Evolutionary conservation across 257 asterid genomes (phyloP), one percentile per base, ranked within the genome.

Genomic region (Plantago ovata): DNA sequence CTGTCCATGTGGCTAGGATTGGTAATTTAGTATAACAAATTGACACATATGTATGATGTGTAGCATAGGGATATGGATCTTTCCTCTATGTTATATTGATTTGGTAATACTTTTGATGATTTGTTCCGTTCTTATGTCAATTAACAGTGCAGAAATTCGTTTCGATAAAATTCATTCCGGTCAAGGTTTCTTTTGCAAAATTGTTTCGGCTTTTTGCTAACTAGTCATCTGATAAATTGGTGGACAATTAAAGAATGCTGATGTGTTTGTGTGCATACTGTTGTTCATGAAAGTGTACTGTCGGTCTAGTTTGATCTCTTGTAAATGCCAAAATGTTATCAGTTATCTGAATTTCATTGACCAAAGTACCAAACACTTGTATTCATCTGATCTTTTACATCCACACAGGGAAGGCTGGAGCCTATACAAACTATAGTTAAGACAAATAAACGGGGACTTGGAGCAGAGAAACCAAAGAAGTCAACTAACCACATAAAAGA

Each of bases 321-420:
- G 4, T 8, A 28, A 28, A 28, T 28, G 36, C n/a, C n/a, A 41
- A 55, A n/a, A n/a, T n/a, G n/a, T n/a, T 28, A 46, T 11, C 9
- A 10, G 10, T 2, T 12, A 10, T 50, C n/a, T 21, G 23, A 44
- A 24, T 1, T 15, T 59, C 5, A 28, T 15, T 39, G 12, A 20
- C 39, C 13, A 51, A 32, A 40, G 32, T 9, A 20, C 39, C 13
- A 51, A 32, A 40, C 19, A 9, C 10, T 13, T 19, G 13, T 53
- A 19, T 56, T 45, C 61, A 39, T 40, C 69, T 44, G 55, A 36
- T 9, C 24, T 63, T 42, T 38, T 57, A 49, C 20, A 3, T 13
- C 38, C 48, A 68, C 62, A 65, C 90, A 91, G 98, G 98, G 96
- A 64, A 79, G 94, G 69, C 71, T 91, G 79, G 98, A 91, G 78